phyloP scores from a whole-genome alignment of 345 rosid species.

The Excoecaria agallocha region DNA sequence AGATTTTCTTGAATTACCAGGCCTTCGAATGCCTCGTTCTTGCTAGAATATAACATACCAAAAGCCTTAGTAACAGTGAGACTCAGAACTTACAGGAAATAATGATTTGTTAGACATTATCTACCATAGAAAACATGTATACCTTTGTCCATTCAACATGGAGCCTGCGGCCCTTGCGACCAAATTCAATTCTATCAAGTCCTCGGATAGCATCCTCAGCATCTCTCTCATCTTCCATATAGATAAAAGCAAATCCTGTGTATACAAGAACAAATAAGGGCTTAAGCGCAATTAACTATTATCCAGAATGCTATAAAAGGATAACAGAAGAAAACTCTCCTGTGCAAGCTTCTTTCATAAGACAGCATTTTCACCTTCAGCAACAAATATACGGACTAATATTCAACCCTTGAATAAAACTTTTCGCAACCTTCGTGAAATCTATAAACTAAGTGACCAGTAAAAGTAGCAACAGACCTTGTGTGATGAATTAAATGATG shows the following conservation, averaged over 20 bases:
- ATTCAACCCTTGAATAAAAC: conserved; percentile 36
- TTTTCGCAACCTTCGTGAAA: conserved; percentile 44
- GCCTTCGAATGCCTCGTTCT: conserved; percentile 67
- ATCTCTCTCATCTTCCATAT: conserved; percentile 97
- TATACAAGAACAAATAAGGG: conserved; percentile 5
- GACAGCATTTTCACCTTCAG: conserved; percentile 28
- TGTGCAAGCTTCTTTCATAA: conserved; percentile 34
- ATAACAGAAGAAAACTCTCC: conserved; percentile 32
- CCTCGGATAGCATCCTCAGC: conserved; percentile 97
- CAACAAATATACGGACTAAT: conserved; percentile 29
- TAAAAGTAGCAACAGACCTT: conserved; percentile 91
- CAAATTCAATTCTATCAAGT: conserved; percentile 76
- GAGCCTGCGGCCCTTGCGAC: conserved; percentile 90
- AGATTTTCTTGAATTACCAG: conserved; percentile 61
- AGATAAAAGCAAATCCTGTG: conserved; percentile 85
- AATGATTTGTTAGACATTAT: neutral
- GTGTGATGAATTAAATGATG: conserved; percentile 67
- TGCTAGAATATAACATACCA: conserved; percentile 41
- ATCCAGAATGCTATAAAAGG: neutral
- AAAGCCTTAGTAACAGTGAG: neutral
- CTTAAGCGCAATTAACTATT: neutral
- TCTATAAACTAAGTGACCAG: conserved; percentile 67
- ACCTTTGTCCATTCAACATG: conserved; percentile 99
- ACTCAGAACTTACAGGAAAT: neutral
- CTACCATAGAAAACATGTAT: neutral